Base-by-base conservation (phyloP, 345 rosid genomes). In the Aegle marmelos region DNA sequence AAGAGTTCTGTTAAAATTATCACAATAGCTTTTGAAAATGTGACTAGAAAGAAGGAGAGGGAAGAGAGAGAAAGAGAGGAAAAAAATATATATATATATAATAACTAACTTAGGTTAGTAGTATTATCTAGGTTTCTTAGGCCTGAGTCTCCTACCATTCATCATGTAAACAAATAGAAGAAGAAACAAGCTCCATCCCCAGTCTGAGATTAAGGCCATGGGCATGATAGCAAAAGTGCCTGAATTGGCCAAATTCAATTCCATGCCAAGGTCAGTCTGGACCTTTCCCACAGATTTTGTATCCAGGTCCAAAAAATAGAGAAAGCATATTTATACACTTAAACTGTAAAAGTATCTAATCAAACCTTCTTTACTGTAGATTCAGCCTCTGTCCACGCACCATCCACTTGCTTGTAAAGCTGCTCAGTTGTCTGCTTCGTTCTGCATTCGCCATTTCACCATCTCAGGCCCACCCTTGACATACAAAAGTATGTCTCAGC, bases 341-440 rank as follows among this genome's bases (percentile, higher is more conserved):
- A 54, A n/a, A 9, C 10, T 59, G 45, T 37, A 31, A 70, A 72
- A 75, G 22, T 39, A 65, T 27, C 7, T 54, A 75, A 50, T 22
- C 70, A 37, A 45, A 94, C 99, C 99, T 90, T 96, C 83, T 91
- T 96, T 6, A 91, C 99, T 10, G 97, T 89, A 61, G 90, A 88
- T 87, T 94, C 97, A 53, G 98, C 97, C 78, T 94, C 99, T 0
- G 90, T 87, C 99, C 97, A 94, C 68, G 70, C 92, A 37, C 91
- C 93, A 80, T 94, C 98, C 30, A 88, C 99, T 63, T 88, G 97
- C 82, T 88, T 92, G 88, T 91, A 92, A 28, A 96, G 88, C 92
- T 92, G 86, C 92, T 91, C 94, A 65, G 97, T 85, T 53, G 89
- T 94, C 91, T 94, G 90, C 89, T 94, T 96, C 6, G 97, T 91